Evolutionary conservation across 345 rosid genomes (phyloP).

Genomic region (Populus simonii): DNA sequence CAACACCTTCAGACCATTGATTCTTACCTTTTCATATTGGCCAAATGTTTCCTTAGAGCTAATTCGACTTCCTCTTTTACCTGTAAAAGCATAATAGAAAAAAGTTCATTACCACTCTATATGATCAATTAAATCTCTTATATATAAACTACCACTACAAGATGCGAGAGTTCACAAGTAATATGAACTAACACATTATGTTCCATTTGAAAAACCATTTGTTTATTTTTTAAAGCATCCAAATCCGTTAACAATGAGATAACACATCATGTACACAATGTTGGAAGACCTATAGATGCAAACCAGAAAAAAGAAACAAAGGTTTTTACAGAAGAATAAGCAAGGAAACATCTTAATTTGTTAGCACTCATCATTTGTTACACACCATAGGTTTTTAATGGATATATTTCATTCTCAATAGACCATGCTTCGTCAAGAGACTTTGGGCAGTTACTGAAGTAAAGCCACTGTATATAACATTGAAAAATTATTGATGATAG

Average conservation of each 20-base stretch:
- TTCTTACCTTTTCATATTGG: constrained; percentile 58
- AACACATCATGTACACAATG: not conserved
- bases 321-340: not conserved
- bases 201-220: not conserved
- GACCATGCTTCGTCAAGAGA: not conserved
- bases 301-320: not conserved
- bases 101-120: not conserved
- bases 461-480: not conserved
- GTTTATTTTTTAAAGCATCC: not conserved
- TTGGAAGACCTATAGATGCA: not conserved
- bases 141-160: not conserved
- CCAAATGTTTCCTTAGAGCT: constrained; percentile 74
- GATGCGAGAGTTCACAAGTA: not conserved
- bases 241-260: not conserved
- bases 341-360: not conserved
- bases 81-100: constrained; percentile 36
- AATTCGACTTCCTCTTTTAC: constrained; percentile 93
- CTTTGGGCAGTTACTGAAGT: not conserved
- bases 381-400: not conserved
- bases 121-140: not conserved
- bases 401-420: not conserved
- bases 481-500: not conserved
- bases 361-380: not conserved
- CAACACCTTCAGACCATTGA: constrained; percentile 9
- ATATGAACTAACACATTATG: not conserved